Evolutionary conservation across 495 filamentous ascomycete genomes (phyloP).

Genomic region (Aspergillus funiculosus): DNA sequence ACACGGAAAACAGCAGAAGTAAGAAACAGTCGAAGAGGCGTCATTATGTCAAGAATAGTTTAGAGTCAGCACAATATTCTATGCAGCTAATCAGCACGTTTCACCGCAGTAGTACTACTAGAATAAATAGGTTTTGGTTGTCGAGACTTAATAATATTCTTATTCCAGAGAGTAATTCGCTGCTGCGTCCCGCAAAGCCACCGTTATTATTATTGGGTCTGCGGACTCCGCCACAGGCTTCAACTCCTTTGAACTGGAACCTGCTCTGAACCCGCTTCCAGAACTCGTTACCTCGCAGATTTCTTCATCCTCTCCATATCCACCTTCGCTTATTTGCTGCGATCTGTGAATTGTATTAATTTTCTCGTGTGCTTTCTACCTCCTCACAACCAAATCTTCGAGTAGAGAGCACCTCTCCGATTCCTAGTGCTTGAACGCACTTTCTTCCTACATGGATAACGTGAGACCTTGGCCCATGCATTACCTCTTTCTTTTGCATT

Average conservation of each 20-base stretch:
- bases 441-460: slow-evolving; percentile 44
- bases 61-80: too few species aligned
- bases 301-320: slow-evolving; percentile 8
- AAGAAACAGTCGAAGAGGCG: too few species aligned
- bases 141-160: slow-evolving; percentile 9
- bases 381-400: background rate
- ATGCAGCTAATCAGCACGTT: background rate
- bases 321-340: slow-evolving; percentile 1
- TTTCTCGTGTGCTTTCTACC: slow-evolving; percentile 2
- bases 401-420: slow-evolving; percentile 25
- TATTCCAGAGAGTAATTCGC: slow-evolving; percentile 18
- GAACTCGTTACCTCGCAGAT: slow-evolving; percentile 13
- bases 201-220: slow-evolving; percentile 21
- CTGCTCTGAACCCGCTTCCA: slow-evolving; percentile 3
- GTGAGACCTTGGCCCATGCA: slow-evolving; percentile 31
- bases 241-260: slow-evolving; percentile 20
- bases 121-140: too few species aligned
- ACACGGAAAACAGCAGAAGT: too few species aligned
- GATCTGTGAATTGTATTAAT: slow-evolving; percentile 6
- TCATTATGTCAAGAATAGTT: too few species aligned
- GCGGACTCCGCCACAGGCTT: slow-evolving; percentile 28
- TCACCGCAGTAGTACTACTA: too few species aligned
- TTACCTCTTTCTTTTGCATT: too few species aligned
- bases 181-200: slow-evolving; percentile 15
- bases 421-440: slow-evolving; percentile 30